These are phyloP conservation scores for Aureobasidium sp. DNA, from an alignment of 2,329 filamentous ascomycete genomes.

Conservation along the genomic window DNA sequence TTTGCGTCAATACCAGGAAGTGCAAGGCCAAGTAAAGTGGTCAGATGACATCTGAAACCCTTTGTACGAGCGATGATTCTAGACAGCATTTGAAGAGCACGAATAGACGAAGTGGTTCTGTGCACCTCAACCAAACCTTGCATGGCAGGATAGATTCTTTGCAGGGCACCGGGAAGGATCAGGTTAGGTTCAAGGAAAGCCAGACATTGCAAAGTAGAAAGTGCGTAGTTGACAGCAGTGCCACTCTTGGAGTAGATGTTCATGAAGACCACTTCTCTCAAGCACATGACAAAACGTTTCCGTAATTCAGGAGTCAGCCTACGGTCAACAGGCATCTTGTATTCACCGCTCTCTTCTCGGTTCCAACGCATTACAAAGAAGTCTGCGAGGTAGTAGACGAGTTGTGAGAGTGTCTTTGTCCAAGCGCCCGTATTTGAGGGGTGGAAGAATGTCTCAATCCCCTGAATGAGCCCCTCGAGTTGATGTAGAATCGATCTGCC, in stretches of 20 bases:
- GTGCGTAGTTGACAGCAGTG: slow-evolving; percentile 83
- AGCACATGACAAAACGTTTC: slow-evolving; percentile 76
- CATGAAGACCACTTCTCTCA: slow-evolving; percentile 95
- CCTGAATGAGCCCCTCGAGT: slow-evolving; percentile 85
- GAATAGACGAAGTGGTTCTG: slow-evolving; percentile 86
- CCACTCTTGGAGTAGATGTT: slow-evolving; percentile 94
- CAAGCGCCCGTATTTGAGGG: slow-evolving; percentile 90
- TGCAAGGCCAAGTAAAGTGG: slow-evolving; percentile 83
- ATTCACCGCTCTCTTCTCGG: slow-evolving; percentile 83
- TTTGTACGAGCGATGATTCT: slow-evolving; percentile 87
- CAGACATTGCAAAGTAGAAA: slow-evolving; percentile 81
- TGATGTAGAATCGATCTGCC: slow-evolving; percentile 65
- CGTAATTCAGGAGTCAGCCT: slow-evolving; percentile 75
- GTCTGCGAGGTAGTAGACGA: slow-evolving; percentile 87
- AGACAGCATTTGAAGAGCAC: slow-evolving; percentile 84
- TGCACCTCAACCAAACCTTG: slow-evolving; percentile 97
- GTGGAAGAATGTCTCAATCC: slow-evolving; percentile 97
- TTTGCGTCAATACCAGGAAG: slow-evolving; percentile 96
- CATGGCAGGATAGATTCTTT: slow-evolving; percentile 93
- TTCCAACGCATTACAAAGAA: slow-evolving; percentile 98
- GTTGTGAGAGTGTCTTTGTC: slow-evolving; percentile 82
- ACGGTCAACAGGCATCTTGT: slow-evolving; percentile 74
- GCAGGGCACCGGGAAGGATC: slow-evolving; percentile 85
- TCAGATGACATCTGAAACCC: slow-evolving; percentile 94
- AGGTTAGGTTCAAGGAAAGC: slow-evolving; percentile 86